These are phyloP conservation scores for Paramecium pentaurelia DNA, from an alignment of 73 alveolate genomes.

Conservation along the genomic window DNA sequence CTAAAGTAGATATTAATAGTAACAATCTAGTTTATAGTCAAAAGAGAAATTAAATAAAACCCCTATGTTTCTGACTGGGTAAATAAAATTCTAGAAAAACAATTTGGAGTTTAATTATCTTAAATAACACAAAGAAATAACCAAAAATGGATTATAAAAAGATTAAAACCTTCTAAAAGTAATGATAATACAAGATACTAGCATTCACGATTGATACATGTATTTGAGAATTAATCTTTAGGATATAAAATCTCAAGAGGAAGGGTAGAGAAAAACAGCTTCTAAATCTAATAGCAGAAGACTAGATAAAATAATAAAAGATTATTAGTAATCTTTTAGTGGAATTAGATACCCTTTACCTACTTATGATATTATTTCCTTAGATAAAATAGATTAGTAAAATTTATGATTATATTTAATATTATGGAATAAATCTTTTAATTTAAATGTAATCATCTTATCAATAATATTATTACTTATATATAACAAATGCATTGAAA, in stretches of 20 bases:
- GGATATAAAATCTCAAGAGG: background rate
- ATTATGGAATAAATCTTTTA: background rate
- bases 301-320: background rate
- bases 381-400: background rate
- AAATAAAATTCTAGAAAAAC: background rate
- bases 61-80: conserved; percentile 22
- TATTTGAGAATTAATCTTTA: background rate
- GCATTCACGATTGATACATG: background rate
- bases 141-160: background rate
- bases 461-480: background rate
- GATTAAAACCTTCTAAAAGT: background rate
- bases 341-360: background rate
- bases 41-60: background rate
- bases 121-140: background rate
- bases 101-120: background rate
- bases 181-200: background rate
- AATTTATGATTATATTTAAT: background rate
- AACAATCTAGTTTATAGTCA: conserved; percentile 2
- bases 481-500: too few species aligned
- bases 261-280: background rate
- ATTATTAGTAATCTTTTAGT: background rate
- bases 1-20: background rate
- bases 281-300: background rate
- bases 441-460: background rate
- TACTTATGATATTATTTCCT: background rate